A percentile compares a stretch with the other conserved stretches of the same genome.
These are phyloP conservation scores for Butyriboletus loyo DNA, from an alignment of 768 basidiomycete species.

Conservation along the genomic window DNA sequence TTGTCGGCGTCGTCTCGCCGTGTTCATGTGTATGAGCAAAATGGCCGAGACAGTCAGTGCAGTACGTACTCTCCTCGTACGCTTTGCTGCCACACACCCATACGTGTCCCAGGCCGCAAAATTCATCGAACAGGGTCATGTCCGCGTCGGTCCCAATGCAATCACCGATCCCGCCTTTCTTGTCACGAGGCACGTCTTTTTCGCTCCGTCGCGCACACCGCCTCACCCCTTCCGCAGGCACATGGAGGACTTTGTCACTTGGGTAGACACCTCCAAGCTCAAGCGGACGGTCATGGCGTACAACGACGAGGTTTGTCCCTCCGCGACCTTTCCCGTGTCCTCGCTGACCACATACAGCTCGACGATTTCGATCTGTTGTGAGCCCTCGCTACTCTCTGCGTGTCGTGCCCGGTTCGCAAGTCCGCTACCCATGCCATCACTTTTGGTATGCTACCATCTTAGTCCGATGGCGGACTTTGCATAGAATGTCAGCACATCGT, in stretches of 20 bases:
- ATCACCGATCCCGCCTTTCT: constrained; percentile 96
- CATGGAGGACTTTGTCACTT: constrained; percentile 99
- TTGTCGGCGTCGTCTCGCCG: constrained; percentile 87
- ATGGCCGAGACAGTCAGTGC: constrained; percentile 96
- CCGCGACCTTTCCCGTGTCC: background rate
- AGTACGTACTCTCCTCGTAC: constrained; percentile 46
- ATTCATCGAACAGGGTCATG: constrained; percentile 97
- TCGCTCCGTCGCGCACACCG: background rate
- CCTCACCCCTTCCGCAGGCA: constrained; percentile 47
- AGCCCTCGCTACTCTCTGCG: constrained; percentile 2
- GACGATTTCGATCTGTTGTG: constrained; percentile 92
- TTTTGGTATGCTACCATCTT: background rate
- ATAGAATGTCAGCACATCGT: background rate
- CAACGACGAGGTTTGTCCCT: constrained; percentile 82
- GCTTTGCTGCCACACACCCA: constrained; percentile 3
- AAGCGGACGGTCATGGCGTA: constrained; percentile 94
- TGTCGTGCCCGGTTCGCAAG: background rate
- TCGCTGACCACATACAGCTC: constrained; percentile 49
- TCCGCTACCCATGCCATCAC: background rate
- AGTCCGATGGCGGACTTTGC: constrained; percentile 3
- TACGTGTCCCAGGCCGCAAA: constrained; percentile 72
- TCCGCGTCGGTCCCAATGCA: constrained; percentile 94
- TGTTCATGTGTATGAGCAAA: constrained; percentile 87
- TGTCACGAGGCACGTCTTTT: constrained; percentile 67
- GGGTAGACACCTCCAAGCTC: constrained; percentile 97